Percentiles rank a stretch among this genome's conserved stretches.
These are phyloP conservation scores for Brettanomyces bruxellensis DNA, from an alignment of 805 yeast species.

Conservation along the genomic window DNA sequence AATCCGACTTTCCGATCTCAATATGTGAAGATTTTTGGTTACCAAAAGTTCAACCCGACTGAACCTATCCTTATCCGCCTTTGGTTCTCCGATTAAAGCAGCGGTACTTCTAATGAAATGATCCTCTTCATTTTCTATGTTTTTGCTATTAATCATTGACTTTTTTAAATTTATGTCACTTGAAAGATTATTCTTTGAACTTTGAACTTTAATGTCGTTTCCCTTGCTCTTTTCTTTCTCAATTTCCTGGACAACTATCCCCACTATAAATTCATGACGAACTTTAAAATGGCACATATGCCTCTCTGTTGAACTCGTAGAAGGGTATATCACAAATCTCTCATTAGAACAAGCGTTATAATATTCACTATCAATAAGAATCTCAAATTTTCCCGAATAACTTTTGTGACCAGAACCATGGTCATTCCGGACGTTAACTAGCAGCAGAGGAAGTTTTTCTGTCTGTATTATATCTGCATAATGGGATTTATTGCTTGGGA, in stretches of 20 bases:
- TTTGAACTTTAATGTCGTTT: too few species aligned
- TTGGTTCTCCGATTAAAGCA: slow-evolving; percentile 11
- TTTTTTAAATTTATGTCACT: too few species aligned
- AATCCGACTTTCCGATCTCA: slow-evolving; percentile 11
- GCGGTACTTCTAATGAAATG: slow-evolving; percentile 14
- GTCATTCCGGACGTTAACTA: neutral
- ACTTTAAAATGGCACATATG: slow-evolving; percentile 13
- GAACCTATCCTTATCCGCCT: neutral
- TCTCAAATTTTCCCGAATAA: slow-evolving; percentile 2
- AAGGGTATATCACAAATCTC: slow-evolving; percentile 12
- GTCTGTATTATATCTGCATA: slow-evolving; percentile 5
- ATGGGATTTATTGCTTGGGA: neutral
- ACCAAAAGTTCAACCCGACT: slow-evolving; percentile 17
- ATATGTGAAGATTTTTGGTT: slow-evolving; percentile 11
- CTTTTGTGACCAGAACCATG: slow-evolving; percentile 3
- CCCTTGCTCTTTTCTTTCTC: neutral
- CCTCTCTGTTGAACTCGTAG: slow-evolving; percentile 8
- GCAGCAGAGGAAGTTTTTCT: slow-evolving; percentile 13
- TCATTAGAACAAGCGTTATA: neutral
- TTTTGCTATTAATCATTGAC: too few species aligned
- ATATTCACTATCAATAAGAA: slow-evolving; percentile 6
- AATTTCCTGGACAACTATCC: slow-evolving; percentile 5
- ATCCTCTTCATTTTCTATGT: slow-evolving; percentile 10
- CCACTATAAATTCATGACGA: slow-evolving; percentile 13
- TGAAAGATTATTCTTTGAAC: too few species aligned